Conservation (phyloP, 129 eudicot genomes). For the Flaveria bidentis region DNA sequence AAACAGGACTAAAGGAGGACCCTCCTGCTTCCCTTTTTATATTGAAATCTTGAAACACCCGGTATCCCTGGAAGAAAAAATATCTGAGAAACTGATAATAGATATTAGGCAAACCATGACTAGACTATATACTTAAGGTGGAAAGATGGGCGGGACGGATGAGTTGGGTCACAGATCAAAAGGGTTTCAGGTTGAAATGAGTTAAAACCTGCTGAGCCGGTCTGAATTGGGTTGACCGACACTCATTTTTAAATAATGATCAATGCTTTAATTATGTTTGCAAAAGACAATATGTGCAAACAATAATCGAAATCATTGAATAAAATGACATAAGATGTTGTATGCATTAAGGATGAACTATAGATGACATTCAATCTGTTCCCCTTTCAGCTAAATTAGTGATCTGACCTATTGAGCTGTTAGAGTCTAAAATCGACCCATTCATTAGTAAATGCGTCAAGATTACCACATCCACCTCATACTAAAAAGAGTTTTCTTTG, state of each 20-base stretch:
- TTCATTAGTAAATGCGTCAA: not conserved
- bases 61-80: slow-evolving; percentile 53
- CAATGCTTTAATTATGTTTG: too few species aligned
- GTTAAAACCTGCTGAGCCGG: too few species aligned
- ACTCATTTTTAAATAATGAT: too few species aligned
- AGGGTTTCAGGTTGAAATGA: too few species aligned
- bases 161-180: not conserved
- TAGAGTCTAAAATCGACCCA: not conserved
- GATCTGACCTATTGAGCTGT: too few species aligned
- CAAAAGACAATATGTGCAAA: too few species aligned
- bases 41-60: slow-evolving; percentile 60
- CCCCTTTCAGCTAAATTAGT: too few species aligned
- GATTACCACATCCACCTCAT: not conserved
- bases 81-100: not conserved
- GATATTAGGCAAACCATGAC: not conserved
- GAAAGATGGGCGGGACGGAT: not conserved
- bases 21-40: slow-evolving; percentile 65
- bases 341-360: too few species aligned
- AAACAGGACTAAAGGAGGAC: slow-evolving; percentile 55
- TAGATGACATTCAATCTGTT: too few species aligned
- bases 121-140: not conserved
- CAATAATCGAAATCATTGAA: too few species aligned
- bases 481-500: not conserved
- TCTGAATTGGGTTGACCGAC: too few species aligned
- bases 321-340: too few species aligned